A percentile compares a stretch with the other conserved stretches of the same genome.
Conservation (phyloP, 805 yeast species). For the Pichia nanzhaoensis region DNA sequence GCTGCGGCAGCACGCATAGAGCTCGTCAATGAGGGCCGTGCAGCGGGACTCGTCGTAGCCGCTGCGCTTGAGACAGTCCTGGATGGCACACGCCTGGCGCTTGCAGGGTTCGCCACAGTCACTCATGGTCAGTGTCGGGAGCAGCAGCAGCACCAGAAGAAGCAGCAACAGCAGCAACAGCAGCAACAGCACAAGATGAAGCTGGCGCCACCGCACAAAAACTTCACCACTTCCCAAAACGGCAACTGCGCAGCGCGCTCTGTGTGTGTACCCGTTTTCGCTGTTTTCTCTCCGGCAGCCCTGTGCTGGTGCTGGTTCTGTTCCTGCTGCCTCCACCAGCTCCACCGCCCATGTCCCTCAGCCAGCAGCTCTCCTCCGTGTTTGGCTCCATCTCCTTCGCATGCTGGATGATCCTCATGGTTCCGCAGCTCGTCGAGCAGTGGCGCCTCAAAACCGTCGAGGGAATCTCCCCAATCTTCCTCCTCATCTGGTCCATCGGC, state of each 20-base stretch:
- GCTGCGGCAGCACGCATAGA: conserved; percentile 67
- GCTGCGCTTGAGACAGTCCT: conserved; percentile 60
- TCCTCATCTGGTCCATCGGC: conserved; percentile 65
- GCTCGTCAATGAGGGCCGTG: conserved; percentile 54
- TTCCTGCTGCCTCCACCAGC: too few species aligned
- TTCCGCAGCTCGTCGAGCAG: conserved; percentile 77
- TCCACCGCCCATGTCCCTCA: conserved; percentile 12
- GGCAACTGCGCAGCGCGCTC: too few species aligned
- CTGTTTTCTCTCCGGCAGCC: too few species aligned
- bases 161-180: neutral
- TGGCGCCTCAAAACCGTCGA: conserved; percentile 72
- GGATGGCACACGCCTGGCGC: conserved; percentile 76
- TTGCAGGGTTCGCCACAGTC: conserved; percentile 48
- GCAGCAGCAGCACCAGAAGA: neutral
- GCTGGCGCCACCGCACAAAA: neutral
- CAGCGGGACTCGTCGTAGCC: conserved; percentile 73
- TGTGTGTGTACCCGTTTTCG: too few species aligned
- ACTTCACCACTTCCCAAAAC: too few species aligned
- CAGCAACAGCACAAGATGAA: neutral
- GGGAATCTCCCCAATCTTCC: conserved; percentile 65
- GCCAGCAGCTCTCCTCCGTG: conserved; percentile 49
- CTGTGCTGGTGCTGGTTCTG: too few species aligned
- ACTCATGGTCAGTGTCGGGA: neutral
- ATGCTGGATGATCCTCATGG: conserved; percentile 69
- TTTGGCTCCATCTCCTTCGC: conserved; percentile 70